Conservation (phyloP, 768 basidiomycete genomes). For the Clavulina sp. region DNA sequence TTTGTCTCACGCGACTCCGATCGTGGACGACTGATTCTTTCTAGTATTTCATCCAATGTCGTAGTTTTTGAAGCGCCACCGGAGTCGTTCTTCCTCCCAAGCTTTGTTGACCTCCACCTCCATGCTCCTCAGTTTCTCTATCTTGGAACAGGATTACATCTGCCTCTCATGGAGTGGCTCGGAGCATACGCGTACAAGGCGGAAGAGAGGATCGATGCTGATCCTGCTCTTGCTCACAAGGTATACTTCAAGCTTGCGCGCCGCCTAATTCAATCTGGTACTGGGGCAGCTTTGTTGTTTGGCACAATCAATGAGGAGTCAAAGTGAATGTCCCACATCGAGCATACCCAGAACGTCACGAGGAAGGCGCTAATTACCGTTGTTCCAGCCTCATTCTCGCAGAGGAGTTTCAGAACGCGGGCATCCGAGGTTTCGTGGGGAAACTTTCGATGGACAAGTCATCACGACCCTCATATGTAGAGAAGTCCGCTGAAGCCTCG, state of each 20-base stretch:
- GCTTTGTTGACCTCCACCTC: conserved; percentile 68
- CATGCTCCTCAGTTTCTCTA: conserved; percentile 85
- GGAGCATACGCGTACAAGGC: conserved; percentile 67
- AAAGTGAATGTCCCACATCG: conserved; percentile 54
- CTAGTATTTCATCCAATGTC: not conserved
- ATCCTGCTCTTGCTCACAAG: conserved; percentile 37
- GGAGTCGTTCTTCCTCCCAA: conserved; percentile 60
- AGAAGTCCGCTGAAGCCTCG: conserved; percentile 28
- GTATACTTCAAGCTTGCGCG: conserved; percentile 53
- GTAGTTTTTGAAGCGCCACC: conserved; percentile 22
- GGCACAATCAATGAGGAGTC: conserved; percentile 71
- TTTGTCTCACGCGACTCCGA: conserved; percentile 2
- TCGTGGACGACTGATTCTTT: not conserved
- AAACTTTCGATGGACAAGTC: conserved; percentile 84
- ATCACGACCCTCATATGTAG: conserved; percentile 51
- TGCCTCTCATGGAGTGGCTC: conserved; percentile 74
- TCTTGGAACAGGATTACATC: conserved; percentile 70
- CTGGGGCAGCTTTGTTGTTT: conserved; percentile 59
- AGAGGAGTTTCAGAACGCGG: conserved; percentile 46
- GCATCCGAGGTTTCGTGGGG: conserved; percentile 69
- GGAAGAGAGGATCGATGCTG: conserved; percentile 53
- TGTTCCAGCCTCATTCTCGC: conserved; percentile 55
- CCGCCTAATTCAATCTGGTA: conserved; percentile 56
- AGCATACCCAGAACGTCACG: too few relatives aligned
- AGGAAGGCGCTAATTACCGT: not conserved